Evolutionary conservation across 169 alveolate genomes (phyloP).

Genomic region (Cryptosporidium ubiquitum): DNA sequence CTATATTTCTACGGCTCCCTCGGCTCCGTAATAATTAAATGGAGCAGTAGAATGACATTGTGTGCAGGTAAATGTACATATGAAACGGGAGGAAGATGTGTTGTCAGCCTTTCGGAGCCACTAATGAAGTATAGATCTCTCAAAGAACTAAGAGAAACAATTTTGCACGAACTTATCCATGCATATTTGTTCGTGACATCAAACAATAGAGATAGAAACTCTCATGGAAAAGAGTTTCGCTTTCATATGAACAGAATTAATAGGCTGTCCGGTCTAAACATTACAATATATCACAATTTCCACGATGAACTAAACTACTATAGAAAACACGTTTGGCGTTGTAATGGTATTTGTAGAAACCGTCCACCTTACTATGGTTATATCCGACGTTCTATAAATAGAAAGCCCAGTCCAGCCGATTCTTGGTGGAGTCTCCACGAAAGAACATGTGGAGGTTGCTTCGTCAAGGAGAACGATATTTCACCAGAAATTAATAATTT

Average conservation of each 20-base stretch:
- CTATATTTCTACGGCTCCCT: conserved; percentile 84
- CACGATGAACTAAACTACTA: conserved; percentile 91
- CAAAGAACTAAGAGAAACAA: conserved; percentile 91
- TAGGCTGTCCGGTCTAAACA: conserved; percentile 88
- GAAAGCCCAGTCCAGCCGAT: conserved; percentile 32
- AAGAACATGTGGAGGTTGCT: conserved; percentile 52
- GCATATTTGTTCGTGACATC: conserved; percentile 91
- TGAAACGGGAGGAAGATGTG: conserved; percentile 86
- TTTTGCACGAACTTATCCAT: conserved; percentile 96
- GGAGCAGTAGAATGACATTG: conserved; percentile 92
- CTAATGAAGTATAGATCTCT: conserved; percentile 89
- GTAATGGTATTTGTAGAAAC: conserved; percentile 92
- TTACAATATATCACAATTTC: conserved; percentile 91
- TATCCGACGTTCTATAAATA: conserved; percentile 89
- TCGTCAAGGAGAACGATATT: neutral
- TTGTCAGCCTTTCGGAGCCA: conserved; percentile 91
- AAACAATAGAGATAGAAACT: conserved; percentile 81
- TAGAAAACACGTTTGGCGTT: conserved; percentile 92
- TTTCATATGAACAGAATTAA: conserved; percentile 90
- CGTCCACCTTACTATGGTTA: conserved; percentile 93
- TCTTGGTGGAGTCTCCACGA: conserved; percentile 52
- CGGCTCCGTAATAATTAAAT: conserved; percentile 85
- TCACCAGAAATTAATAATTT: neutral
- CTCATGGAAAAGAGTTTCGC: conserved; percentile 92
- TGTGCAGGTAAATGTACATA: conserved; percentile 93